Evolutionary conservation across 1,284 basidiomycete species (phyloP), one percentile per base, ranked within the genome.

Genomic region (Anthracocystis walkeri): DNA sequence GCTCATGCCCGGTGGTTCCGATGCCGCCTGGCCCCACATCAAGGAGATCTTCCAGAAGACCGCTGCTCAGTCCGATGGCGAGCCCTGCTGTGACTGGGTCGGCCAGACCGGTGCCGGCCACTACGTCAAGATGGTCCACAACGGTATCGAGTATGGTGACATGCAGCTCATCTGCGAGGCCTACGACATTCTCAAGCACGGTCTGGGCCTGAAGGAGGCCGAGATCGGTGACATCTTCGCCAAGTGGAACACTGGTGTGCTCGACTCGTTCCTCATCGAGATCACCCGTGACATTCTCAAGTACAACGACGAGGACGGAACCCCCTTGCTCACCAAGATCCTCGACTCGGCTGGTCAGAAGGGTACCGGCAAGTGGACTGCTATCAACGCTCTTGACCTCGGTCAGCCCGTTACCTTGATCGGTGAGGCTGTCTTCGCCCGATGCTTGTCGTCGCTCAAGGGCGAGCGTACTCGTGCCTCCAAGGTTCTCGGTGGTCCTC

Each of bases 291-390:
- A 75, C 65, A 67, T 80, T 52, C 80, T 84, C 63, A 75, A 76
- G 59, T 83, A 80, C 90, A 95, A 97, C 86, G 97, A 99, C 86
- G 92, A 93, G 66, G 96, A 99, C 86, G 96, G 95, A 68, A 89
- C 87, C 82, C 93, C 94, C 64, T 90, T 99, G 78, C 90, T 99
- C 77, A 89, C 88, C 84, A 99, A 99, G 89, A 97, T 99, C 83
- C 90, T 97, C 57, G 82, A 84, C 78, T 74, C 75, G 20, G 97
- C 97, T 75, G 97, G 96, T 66, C 97, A 99, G 87, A 99, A 99
- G 89, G 97, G 97, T 86, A 99, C 97, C 78, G 97, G 97, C 68
- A 99, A 99, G 88, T 99, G 97, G 97, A 99, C 97, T 70, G 97
- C 97, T 76, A 93, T 98, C 85, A 93, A 95, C 85, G 97, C 97